phyloP scores from a whole-genome alignment of 2,329 filamentous ascomycete genomes.

The Sporothrix phasma region DNA sequence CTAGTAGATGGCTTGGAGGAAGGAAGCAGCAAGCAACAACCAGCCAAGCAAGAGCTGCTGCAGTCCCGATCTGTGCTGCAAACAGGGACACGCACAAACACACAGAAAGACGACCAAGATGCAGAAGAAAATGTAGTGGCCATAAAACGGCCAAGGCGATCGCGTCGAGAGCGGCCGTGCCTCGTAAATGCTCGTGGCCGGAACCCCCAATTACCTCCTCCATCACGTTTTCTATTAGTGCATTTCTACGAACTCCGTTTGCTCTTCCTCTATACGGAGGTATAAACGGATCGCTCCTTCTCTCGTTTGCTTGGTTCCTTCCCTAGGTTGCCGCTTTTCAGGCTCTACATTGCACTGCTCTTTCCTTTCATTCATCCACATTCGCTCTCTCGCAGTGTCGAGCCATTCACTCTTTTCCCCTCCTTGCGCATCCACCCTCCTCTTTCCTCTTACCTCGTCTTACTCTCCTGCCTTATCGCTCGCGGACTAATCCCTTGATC shows the following conservation, averaged over 20 bases:
- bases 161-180: not conserved
- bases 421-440: not conserved
- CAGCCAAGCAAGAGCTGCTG: not conserved
- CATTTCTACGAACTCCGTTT: not conserved
- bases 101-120: not conserved
- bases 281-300: not conserved
- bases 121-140: not conserved
- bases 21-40: slow-evolving; percentile 7
- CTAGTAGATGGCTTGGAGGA: not conserved
- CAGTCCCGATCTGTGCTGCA: not conserved
- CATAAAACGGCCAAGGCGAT: not conserved
- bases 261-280: not conserved
- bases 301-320: not conserved
- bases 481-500: not conserved
- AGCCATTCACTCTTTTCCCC: slow-evolving; percentile 2
- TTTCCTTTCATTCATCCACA: not conserved
- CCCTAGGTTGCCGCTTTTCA: not conserved
- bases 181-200: not conserved
- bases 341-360: not conserved
- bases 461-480: not conserved
- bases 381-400: not conserved
- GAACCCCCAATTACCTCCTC: not conserved
- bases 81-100: not conserved
- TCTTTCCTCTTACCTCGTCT: not conserved
- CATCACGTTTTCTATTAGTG: not conserved